Evolutionary conservation across 495 filamentous ascomycete species (phyloP).

Genomic region (Penicillium macrosclerotiorum): DNA sequence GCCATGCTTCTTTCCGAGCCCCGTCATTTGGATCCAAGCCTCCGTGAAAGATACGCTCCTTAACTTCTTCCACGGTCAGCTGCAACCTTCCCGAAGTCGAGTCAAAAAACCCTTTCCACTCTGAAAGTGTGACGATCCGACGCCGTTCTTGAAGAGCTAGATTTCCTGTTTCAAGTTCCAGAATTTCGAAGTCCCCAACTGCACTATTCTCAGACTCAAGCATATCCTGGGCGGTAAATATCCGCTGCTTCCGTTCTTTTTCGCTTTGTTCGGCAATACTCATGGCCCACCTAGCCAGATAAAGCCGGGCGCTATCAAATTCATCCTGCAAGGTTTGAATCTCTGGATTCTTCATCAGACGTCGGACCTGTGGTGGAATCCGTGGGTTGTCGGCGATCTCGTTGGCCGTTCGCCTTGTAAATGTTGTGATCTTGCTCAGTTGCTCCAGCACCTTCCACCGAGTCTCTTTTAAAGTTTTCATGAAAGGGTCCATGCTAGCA

Average conservation of each 20-base stretch:
- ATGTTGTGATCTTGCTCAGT: conserved; percentile 93
- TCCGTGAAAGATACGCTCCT: conserved; percentile 94
- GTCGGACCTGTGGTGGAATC: conserved; percentile 79
- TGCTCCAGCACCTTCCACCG: conserved; percentile 94
- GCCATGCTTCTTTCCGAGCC: conserved; percentile 92
- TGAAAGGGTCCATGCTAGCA: conserved; percentile 91
- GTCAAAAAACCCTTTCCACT: conserved; percentile 90
- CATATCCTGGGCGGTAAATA: conserved; percentile 91
- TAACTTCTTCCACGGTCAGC: conserved; percentile 85
- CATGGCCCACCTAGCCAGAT: conserved; percentile 97
- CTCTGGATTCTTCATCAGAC: conserved; percentile 86
- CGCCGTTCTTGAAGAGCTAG: conserved; percentile 69
- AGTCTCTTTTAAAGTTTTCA: conserved; percentile 92
- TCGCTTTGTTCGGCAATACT: conserved; percentile 96
- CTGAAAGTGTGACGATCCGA: conserved; percentile 72
- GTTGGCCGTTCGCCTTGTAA: conserved; percentile 87
- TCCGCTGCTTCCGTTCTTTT: conserved; percentile 73
- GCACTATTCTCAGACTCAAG: conserved; percentile 91
- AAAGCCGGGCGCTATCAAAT: conserved; percentile 92
- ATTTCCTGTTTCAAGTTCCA: conserved; percentile 74
- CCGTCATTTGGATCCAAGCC: conserved; percentile 86
- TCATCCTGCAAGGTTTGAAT: conserved; percentile 94
- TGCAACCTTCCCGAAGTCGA: conserved; percentile 65
- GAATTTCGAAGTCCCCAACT: conserved; percentile 92
- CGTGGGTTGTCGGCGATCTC: conserved; percentile 87